Evolutionary conservation across 2,329 filamentous ascomycete genomes (phyloP).

Genomic region (Fusarium sublunatum): DNA sequence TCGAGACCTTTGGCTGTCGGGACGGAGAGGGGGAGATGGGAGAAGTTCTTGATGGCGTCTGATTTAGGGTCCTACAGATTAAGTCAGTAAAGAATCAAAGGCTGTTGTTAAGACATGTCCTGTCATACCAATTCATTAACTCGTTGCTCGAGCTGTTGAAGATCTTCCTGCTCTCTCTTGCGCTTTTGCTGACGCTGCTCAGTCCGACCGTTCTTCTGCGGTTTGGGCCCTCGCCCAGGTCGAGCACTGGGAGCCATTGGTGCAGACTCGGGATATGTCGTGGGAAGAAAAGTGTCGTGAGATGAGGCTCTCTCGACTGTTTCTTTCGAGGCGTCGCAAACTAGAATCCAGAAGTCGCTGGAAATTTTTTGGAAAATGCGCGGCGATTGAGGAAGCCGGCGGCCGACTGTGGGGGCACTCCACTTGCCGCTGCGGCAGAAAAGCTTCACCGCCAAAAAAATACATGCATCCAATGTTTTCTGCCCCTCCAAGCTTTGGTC

Average conservation of each 20-base stretch:
- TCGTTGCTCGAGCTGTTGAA: conserved; percentile 50
- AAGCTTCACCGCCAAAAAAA: conserved; percentile 51
- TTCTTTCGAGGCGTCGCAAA: conserved; percentile 23
- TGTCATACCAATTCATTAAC: conserved; percentile 50
- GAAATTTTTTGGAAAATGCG: conserved; percentile 45
- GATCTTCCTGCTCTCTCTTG: conserved; percentile 53
- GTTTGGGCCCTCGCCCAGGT: conserved; percentile 42
- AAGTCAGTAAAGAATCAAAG: conserved; percentile 14
- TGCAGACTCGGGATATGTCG: conserved; percentile 1
- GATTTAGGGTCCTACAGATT: conserved; percentile 68
- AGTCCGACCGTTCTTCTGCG: conserved; percentile 47
- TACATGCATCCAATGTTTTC: conserved; percentile 36
- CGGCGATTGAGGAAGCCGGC: conserved; percentile 38
- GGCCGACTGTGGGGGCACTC: conserved; percentile 26
- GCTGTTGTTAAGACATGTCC: background rate
- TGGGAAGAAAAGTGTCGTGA: conserved; percentile 3
- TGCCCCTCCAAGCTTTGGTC: conserved; percentile 44
- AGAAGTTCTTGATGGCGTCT: conserved; percentile 73
- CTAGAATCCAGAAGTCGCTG: conserved; percentile 22
- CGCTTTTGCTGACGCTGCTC: conserved; percentile 53
- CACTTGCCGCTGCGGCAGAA: conserved; percentile 46
- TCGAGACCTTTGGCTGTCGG: conserved; percentile 83
- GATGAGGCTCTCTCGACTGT: conserved; percentile 8
- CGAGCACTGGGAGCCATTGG: conserved; percentile 44
- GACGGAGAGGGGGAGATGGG: conserved; percentile 85